Evolutionary conservation across 176 grass and related monocot genomes (phyloP), one percentile per base, ranked within the genome.

Genomic region (Paspalum vaginatum): DNA sequence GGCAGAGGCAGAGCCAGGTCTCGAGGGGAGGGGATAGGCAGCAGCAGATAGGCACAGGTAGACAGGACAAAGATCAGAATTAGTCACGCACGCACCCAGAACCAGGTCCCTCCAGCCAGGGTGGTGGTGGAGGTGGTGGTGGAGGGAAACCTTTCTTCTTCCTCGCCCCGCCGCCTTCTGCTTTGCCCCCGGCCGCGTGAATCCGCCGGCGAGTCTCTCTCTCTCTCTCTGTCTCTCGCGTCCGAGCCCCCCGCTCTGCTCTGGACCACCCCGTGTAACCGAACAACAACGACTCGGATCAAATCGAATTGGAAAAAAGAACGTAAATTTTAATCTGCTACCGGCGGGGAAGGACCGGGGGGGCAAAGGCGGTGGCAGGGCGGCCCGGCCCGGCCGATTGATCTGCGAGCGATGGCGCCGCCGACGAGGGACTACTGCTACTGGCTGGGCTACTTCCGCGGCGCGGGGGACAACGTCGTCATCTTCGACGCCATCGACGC

Each of bases 401-500:
- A 72, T 26, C 44, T 18, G 22, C 75, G 70, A 91, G 22, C 75
- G 70, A 91, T 87, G 81, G 81, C 78, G 82, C 80, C 85, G 69
- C 75, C 49, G 45, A 69, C 91, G 49, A 85, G 76, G 75, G 91
- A 91, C 53, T 86, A 91, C 83, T 90, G 91, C 53, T 86, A 91
- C 83, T 90, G 91, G 91, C 65, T 87, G 10, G 77, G 79, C 68
- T 88, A 88, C 79, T 91, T 91, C 88, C 88, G 88, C 25, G 83
- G 88, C 61, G 79, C 58, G 38, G 83, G 84, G 17, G 76, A 85
- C 27, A 75, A 16, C 75, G 32, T 32, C 32, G 32, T 32, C 32
- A 83, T 94, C 83, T 91, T 94, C 85, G 79, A 88, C 58, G 85
- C 86, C 75, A 88, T 91, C 79, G 85, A 91, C 25, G 82, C 77